Conservation (phyloP, 1,139 yeast genomes). For the Candida tetrigidarum region DNA sequence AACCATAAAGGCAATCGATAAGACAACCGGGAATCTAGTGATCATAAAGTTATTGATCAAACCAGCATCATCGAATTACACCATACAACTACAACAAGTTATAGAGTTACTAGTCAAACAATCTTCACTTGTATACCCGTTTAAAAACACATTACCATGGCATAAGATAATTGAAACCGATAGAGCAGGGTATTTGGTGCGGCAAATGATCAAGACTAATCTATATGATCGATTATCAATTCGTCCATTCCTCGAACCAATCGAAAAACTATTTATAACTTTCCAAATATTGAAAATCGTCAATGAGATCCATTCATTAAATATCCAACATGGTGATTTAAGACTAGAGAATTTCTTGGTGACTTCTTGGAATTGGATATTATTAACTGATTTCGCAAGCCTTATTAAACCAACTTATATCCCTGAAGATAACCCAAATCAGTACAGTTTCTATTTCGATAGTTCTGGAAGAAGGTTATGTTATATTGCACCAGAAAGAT, state of each 20-base stretch:
- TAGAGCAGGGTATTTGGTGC: slow-evolving; percentile 85
- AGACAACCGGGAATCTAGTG: slow-evolving; percentile 62
- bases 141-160: slow-evolving; percentile 74
- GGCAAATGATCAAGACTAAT: slow-evolving; percentile 80
- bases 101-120: slow-evolving; percentile 40
- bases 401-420: slow-evolving; percentile 77
- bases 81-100: slow-evolving; percentile 35
- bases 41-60: slow-evolving; percentile 84
- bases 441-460: slow-evolving; percentile 89
- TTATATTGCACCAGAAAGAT: slow-evolving; percentile 94
- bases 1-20: slow-evolving; percentile 75
- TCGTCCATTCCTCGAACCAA: slow-evolving; percentile 81
- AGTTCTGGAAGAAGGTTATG: slow-evolving; percentile 86
- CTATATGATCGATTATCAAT: slow-evolving; percentile 86
- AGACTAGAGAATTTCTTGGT: slow-evolving; percentile 88
- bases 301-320: slow-evolving; percentile 61
- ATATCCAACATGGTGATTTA: slow-evolving; percentile 85
- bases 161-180: slow-evolving; percentile 81
- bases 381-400: slow-evolving; percentile 81
- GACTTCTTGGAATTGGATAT: slow-evolving; percentile 89
- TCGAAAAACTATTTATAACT: slow-evolving; percentile 83
- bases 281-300: slow-evolving; percentile 75
- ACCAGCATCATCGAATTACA: slow-evolving; percentile 53
- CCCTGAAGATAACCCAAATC: slow-evolving; percentile 96
- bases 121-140: slow-evolving; percentile 44